Evolutionary conservation across 495 filamentous ascomycete genomes (phyloP).

Genomic region (Astrocystis sublimbata): DNA sequence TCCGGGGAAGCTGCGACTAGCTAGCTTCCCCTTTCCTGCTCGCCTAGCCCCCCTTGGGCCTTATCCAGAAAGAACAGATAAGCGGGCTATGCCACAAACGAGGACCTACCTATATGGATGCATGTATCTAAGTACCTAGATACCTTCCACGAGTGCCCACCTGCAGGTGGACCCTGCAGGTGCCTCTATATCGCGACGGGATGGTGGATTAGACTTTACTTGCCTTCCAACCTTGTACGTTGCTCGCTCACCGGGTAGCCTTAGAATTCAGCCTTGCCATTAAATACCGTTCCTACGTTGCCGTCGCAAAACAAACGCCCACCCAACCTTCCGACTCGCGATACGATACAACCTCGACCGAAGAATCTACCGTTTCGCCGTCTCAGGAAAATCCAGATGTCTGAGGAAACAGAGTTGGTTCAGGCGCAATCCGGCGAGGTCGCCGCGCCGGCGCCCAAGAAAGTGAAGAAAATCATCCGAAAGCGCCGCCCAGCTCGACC

Average conservation of each 20-base stretch:
- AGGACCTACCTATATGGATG: not conserved
- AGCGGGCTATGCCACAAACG: not conserved
- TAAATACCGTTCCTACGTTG: not conserved
- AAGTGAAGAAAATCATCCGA: conserved; percentile 64
- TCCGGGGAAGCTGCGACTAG: conserved; percentile 21
- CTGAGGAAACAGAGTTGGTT: conserved; percentile 33
- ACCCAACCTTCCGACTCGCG: not conserved
- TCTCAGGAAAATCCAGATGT: conserved; percentile 24
- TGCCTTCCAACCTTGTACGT: too few species aligned
- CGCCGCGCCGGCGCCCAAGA: conserved; percentile 49
- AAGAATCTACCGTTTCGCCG: not conserved
- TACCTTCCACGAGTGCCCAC: not conserved
- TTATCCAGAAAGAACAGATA: not conserved
- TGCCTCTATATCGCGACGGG: too few species aligned
- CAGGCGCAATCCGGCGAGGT: conserved; percentile 43
- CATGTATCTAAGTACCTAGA: not conserved
- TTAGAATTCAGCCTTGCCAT: conserved; percentile 4
- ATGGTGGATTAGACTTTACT: too few species aligned
- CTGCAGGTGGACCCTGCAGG: too few species aligned
- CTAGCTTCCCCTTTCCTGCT: too few species aligned
- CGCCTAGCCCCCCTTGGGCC: not conserved
- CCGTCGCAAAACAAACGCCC: not conserved
- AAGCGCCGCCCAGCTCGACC: conserved; percentile 69
- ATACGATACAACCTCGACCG: not conserved
- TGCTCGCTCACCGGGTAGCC: too few species aligned